A percentile compares a stretch with the other conserved stretches of the same genome.
These are phyloP conservation scores for Evernia prunastri DNA, from an alignment of 495 filamentous ascomycete species.

Conservation along the genomic window DNA sequence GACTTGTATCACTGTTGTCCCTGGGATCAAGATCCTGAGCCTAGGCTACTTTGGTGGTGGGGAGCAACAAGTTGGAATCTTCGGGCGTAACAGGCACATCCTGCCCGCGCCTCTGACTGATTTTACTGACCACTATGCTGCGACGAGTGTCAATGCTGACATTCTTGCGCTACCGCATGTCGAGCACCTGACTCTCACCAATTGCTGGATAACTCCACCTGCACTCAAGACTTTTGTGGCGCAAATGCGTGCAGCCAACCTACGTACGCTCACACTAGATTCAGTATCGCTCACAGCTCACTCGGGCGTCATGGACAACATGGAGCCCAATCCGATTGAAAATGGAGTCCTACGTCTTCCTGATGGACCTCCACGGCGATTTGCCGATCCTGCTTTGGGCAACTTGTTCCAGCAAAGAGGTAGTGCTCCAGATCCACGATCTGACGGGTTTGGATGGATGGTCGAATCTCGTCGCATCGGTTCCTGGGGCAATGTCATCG, in stretches of 20 bases:
- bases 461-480: slow-evolving; percentile 21
- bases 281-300: slow-evolving; percentile 41
- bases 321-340: slow-evolving; percentile 9
- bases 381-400: slow-evolving; percentile 12
- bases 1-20: slow-evolving; percentile 32
- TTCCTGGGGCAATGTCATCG: slow-evolving; percentile 39
- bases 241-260: slow-evolving; percentile 18
- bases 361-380: slow-evolving; percentile 20
- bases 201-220: slow-evolving; percentile 46
- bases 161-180: slow-evolving; percentile 40
- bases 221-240: slow-evolving; percentile 33
- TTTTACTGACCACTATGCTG: slow-evolving; percentile 22
- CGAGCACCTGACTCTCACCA: slow-evolving; percentile 48
- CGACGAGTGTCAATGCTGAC: slow-evolving; percentile 38
- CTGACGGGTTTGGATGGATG: slow-evolving; percentile 14
- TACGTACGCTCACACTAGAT: slow-evolving; percentile 37
- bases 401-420: slow-evolving; percentile 8
- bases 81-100: slow-evolving; percentile 45
- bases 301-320: neutral
- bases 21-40: slow-evolving; percentile 42
- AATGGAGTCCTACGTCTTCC: slow-evolving; percentile 1
- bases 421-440: slow-evolving; percentile 9
- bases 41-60: slow-evolving; percentile 53
- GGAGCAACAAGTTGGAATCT: slow-evolving; percentile 47
- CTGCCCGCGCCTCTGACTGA: slow-evolving; percentile 42